Base-by-base conservation (phyloP, 257 asterid genomes). In the Solanum paucissectum region DNA sequence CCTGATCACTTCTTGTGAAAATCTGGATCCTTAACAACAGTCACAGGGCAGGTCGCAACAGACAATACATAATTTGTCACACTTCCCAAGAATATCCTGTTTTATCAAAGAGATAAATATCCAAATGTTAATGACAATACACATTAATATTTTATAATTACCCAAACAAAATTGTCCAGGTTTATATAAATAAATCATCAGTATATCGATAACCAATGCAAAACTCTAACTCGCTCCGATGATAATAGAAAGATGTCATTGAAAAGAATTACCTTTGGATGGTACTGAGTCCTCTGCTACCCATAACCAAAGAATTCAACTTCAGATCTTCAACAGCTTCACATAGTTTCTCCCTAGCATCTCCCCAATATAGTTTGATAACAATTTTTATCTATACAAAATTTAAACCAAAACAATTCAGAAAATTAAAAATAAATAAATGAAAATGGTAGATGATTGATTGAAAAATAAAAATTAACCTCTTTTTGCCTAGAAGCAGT, bases 401-500 rank as follows among this genome's bases (percentile, higher is more conserved):
- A 2, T 29, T 23, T 29, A 85, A 72, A 60, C 23, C 5, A 42
- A 60, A 12, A 76, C 0, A 9, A 49, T 49, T 49, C 7, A 49
- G 21, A 25, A 58, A 11, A 74, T 3, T 6, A 5, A 12, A 4
- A 12, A 29, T 6, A 3, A 69, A 44, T 32, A n/a, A 81, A 21
- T 4, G 46, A 23, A 73, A 8, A 86, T 16, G 29, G 7, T 44
- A n/a, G 9, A 12, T 25, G 44, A 75, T 55, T 25, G 16, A 69
- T 20, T 21, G 66, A 6, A 32, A 38, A 38, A 38, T 38, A 10
- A 38, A 38, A 37, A 66, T 5, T 5, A 66, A 96, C 99, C 98
- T 97, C 96, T 90, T 95, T 96, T 93, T 96, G 99, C 88, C 98
- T 92, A 6, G 93, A 9, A 66, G 94, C 96, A 55, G 99, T 95